A percentile compares a stretch with the other conserved stretches of the same genome.
These are phyloP conservation scores for Asclepias syriaca DNA, from an alignment of 257 asterid genomes.

Conservation along the genomic window DNA sequence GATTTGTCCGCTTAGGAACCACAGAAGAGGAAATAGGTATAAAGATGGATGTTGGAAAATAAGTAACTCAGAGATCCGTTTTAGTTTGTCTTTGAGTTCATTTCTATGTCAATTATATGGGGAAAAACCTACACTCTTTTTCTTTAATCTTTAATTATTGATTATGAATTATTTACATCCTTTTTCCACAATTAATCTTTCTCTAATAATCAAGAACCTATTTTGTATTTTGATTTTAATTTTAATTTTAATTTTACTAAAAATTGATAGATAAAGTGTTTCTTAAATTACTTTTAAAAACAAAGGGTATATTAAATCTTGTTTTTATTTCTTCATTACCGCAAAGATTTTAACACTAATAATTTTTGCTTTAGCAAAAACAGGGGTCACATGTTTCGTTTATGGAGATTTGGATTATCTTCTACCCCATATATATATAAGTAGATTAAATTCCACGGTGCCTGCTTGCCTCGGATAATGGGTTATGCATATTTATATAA, in stretches of 20 bases:
- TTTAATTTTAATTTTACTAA: no score
- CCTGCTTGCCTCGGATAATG: no score
- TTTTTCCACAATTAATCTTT: no score
- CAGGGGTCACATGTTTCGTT: slow-evolving; percentile 41
- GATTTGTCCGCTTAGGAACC: slow-evolving; percentile 47
- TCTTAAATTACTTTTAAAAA: no score
- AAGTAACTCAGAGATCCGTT: slow-evolving; percentile 13
- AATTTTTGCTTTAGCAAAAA: slow-evolving; percentile 10
- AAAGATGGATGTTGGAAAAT: slow-evolving; percentile 15
- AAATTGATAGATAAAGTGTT: no score
- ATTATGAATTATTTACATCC: no score
- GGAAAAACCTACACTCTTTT: neutral
- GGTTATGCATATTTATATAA: no score
- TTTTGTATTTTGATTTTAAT: no score
- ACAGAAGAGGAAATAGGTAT: slow-evolving; percentile 30
- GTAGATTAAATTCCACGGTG: no score
- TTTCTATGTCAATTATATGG: no score
- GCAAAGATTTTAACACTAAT: neutral
- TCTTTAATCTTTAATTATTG: neutral
- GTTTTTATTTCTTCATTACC: neutral
- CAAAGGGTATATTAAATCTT: no score
- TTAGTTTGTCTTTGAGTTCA: neutral
- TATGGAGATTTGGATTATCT: slow-evolving; percentile 23
- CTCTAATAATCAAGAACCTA: no score
- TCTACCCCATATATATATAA: neutral